phyloP scores from a whole-genome alignment of 1,284 basidiomycete species.

The Moniliophthora roreri region DNA sequence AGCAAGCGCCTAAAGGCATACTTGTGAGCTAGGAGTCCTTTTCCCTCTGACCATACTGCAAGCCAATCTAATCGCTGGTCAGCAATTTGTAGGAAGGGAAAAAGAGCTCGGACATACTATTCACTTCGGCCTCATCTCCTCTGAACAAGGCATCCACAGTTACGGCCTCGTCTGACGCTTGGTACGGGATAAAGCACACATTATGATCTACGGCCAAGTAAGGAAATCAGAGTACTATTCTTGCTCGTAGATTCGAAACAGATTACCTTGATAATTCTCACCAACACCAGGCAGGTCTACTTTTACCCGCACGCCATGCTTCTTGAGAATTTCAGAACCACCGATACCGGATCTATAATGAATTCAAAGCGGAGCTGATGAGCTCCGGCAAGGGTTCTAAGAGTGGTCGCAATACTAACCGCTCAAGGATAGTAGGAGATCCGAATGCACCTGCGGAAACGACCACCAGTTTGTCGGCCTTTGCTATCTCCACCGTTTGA shows the following conservation, averaged over 20 bases:
- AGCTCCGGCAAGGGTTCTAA: background rate
- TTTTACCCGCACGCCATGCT: slow-evolving; percentile 28
- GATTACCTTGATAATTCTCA: slow-evolving; percentile 40
- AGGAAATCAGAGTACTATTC: background rate
- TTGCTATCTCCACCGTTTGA: slow-evolving; percentile 26
- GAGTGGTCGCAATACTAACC: slow-evolving; percentile 18
- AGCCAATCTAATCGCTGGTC: background rate
- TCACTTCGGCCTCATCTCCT: background rate
- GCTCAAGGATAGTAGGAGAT: slow-evolving; percentile 52
- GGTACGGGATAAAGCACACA: slow-evolving; percentile 23
- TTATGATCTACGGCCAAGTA: slow-evolving; percentile 22
- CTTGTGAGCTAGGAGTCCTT: slow-evolving; percentile 12
- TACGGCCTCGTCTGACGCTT: slow-evolving; percentile 14
- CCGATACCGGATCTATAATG: slow-evolving; percentile 20
- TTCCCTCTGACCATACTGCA: slow-evolving; percentile 9
- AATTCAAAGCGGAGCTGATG: background rate
- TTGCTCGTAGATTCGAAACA: background rate
- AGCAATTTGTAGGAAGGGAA: background rate
- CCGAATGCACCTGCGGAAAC: slow-evolving; percentile 53
- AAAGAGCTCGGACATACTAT: background rate
- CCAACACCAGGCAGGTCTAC: slow-evolving; percentile 48
- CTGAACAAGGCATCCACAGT: background rate
- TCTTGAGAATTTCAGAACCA: slow-evolving; percentile 28
- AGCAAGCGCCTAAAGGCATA: too few species aligned
- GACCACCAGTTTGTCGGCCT: slow-evolving; percentile 48